These are phyloP conservation scores for Parietaria judaica DNA, from an alignment of 306 rosid genomes.

Conservation along the genomic window DNA sequence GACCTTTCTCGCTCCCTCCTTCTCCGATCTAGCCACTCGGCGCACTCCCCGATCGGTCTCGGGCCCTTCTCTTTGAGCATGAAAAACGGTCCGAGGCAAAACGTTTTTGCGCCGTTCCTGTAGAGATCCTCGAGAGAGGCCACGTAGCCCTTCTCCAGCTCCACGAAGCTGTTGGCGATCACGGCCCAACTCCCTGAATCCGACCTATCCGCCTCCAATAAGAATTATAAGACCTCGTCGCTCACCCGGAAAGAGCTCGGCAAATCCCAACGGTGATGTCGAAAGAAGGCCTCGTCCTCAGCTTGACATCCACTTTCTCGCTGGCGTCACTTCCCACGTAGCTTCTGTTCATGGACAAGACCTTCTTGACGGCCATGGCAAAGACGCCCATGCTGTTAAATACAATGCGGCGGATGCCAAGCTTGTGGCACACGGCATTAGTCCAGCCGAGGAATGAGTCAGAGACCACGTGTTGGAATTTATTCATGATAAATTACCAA, in stretches of 20 bases:
- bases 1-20: conserved; percentile 1
- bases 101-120: conserved; percentile 11
- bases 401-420: conserved; percentile 22
- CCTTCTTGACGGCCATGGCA: conserved; percentile 23
- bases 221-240: conserved; percentile 1
- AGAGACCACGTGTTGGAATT: conserved; percentile 21
- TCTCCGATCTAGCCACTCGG: conserved; percentile 6
- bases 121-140: conserved; percentile 15
- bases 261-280: conserved; percentile 5
- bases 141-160: conserved; percentile 16
- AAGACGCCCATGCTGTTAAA: conserved; percentile 27
- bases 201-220: conserved; percentile 10
- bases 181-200: conserved; percentile 24
- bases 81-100: conserved; percentile 27
- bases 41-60: background rate
- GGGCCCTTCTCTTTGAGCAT: background rate
- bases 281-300: conserved; percentile 14
- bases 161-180: conserved; percentile 24
- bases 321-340: background rate
- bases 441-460: conserved; percentile 33
- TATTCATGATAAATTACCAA: too few species aligned
- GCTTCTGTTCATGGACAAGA: conserved; percentile 9
- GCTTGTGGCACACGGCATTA: conserved; percentile 9
- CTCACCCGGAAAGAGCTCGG: conserved; percentile 13
- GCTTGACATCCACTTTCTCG: conserved; percentile 6